These are phyloP conservation scores for Testicularia cyperi DNA, from an alignment of 1,284 basidiomycete genomes.

Conservation along the genomic window DNA sequence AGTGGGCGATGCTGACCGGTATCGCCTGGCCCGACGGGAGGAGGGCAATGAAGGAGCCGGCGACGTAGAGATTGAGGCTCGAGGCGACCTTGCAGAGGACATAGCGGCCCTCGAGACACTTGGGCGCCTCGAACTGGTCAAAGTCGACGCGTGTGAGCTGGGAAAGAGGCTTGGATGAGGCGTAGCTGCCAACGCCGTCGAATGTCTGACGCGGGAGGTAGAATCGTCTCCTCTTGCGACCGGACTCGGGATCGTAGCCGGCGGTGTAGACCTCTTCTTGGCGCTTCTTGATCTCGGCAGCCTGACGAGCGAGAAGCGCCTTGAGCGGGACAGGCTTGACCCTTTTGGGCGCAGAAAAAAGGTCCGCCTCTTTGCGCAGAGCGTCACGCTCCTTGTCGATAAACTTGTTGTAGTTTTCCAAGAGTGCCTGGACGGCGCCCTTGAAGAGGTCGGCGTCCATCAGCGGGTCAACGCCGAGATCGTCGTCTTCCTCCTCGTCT, in stretches of 20 bases:
- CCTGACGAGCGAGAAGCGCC: conserved; percentile 46
- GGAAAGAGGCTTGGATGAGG: conserved; percentile 30
- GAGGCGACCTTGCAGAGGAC: conserved; percentile 50
- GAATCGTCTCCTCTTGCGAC: conserved; percentile 15
- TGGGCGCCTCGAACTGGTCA: conserved; percentile 41
- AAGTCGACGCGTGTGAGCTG: conserved; percentile 29
- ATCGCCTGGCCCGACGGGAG: conserved; percentile 40
- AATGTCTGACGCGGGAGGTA: conserved; percentile 50
- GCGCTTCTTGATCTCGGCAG: conserved; percentile 45
- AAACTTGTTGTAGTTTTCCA: conserved; percentile 51
- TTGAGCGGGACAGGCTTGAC: conserved; percentile 48
- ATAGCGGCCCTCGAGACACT: conserved; percentile 35
- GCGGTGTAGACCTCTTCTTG: conserved; percentile 30
- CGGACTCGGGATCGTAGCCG: conserved; percentile 13
- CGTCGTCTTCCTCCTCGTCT: conserved; percentile 8
- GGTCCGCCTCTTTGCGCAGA: conserved; percentile 20
- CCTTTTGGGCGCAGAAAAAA: conserved; percentile 19
- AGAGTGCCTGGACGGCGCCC: conserved; percentile 52
- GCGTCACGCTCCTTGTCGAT: conserved; percentile 44
- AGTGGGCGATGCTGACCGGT: conserved; percentile 51
- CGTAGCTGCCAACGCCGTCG: conserved; percentile 43
- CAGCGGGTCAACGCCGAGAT: conserved; percentile 19
- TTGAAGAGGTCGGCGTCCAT: conserved; percentile 55
- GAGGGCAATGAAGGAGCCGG: conserved; percentile 45
- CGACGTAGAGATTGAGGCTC: conserved; percentile 44